Percentiles rank a stretch among this genome's conserved stretches.
Conservation (phyloP, 2,329 filamentous ascomycete genomes). For the Trichoderma gracile region DNA sequence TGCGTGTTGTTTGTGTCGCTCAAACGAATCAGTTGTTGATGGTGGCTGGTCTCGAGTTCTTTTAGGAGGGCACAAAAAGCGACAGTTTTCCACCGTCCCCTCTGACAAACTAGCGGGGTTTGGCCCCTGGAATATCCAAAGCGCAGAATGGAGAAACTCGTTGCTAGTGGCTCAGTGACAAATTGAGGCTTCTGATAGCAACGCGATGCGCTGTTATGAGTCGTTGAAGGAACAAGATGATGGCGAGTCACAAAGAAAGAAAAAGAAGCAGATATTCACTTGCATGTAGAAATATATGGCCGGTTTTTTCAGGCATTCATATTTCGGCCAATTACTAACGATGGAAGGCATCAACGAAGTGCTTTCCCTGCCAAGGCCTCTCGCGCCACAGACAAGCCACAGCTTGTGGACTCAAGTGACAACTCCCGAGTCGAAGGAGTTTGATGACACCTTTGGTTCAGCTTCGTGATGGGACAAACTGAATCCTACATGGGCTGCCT, state of each 20-base stretch:
- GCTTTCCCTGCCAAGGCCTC: conserved; percentile 1
- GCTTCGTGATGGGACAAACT: no score
- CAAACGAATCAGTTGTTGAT: not conserved
- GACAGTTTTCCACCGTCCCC: conserved; percentile 5
- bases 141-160: conserved; percentile 2
- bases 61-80: not conserved
- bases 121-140: not conserved
- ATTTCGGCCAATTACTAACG: conserved; percentile 11
- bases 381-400: no score
- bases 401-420: no score
- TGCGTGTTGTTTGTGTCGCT: conserved; percentile 6
- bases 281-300: not conserved
- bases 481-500: no score
- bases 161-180: conserved; percentile 9
- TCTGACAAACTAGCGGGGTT: conserved; percentile 28
- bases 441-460: no score
- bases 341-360: not conserved
- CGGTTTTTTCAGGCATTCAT: not conserved
- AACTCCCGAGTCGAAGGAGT: no score
- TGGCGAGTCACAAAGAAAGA: not conserved
- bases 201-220: not conserved
- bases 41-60: conserved; percentile 9
- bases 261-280: not conserved
- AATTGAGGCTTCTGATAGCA: not conserved
- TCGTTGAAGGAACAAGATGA: not conserved